Evolutionary conservation across 257 asterid species (phyloP).

Genomic region (Solanum etuberosum): DNA sequence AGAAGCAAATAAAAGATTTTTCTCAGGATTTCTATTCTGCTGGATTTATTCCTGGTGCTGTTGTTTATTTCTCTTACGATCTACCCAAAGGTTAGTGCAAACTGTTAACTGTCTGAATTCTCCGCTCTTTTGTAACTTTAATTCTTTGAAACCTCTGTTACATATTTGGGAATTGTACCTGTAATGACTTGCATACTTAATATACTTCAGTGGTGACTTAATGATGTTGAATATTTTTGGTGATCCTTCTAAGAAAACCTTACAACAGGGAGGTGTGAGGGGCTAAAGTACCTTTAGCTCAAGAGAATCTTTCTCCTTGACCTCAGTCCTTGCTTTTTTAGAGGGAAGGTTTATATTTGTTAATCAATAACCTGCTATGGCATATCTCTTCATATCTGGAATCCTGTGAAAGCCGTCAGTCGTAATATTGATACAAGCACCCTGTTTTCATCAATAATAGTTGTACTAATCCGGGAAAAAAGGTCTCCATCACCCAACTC

Average conservation of each 20-base stretch:
- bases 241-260: background rate
- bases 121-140: background rate
- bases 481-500: background rate
- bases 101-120: background rate
- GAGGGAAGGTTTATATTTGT: background rate
- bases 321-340: background rate
- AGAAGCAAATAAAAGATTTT: slow-evolving; percentile 63
- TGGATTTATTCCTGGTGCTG: slow-evolving; percentile 90
- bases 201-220: background rate
- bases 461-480: background rate
- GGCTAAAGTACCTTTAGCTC: background rate
- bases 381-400: background rate
- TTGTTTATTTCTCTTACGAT: slow-evolving; percentile 71
- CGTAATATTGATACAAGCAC: background rate
- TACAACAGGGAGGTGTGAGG: background rate
- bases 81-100: slow-evolving; percentile 44
- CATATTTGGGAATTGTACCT: background rate
- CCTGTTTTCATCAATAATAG: background rate
- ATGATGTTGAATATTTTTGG: background rate
- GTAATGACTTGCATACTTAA: background rate
- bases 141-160: background rate
- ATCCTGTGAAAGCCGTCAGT: background rate
- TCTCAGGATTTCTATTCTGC: slow-evolving; percentile 76
- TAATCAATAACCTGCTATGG: background rate
- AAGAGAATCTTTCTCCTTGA: background rate